Conservation (phyloP, 1,284 basidiomycete species). For the Apiotrichum domesticum region DNA sequence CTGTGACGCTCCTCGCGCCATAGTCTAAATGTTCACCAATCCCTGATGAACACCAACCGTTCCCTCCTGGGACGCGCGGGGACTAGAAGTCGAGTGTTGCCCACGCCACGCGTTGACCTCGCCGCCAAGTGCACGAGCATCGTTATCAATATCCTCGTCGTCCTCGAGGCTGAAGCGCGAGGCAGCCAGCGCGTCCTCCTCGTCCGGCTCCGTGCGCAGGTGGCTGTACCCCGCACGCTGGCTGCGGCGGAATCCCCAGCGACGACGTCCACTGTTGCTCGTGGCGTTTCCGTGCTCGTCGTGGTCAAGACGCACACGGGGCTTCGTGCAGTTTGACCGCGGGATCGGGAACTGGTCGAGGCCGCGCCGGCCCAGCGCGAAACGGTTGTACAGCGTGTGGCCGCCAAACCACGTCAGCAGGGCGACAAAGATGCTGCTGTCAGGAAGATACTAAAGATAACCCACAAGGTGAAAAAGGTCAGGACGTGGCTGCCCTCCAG, state of each 20-base stretch:
- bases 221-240: constrained; percentile 30
- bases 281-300: background rate
- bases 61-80: constrained; percentile 2
- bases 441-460: background rate
- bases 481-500: constrained; percentile 32
- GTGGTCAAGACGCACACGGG: background rate
- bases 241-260: constrained; percentile 20
- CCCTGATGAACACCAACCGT: constrained; percentile 32
- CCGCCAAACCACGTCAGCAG: constrained; percentile 42
- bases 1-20: too few relatives aligned
- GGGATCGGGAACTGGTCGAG: constrained; percentile 38
- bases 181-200: constrained; percentile 54
- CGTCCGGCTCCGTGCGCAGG: constrained; percentile 43
- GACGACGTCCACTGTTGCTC: background rate
- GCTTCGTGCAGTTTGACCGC: constrained; percentile 1
- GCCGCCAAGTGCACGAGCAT: constrained; percentile 19
- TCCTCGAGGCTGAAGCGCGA: constrained; percentile 43
- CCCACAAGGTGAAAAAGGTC: constrained; percentile 40
- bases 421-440: constrained; percentile 34
- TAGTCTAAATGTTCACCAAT: constrained; percentile 30
- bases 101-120: constrained; percentile 37
- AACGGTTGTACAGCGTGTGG: constrained; percentile 44
- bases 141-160: constrained; percentile 34
- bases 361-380: constrained; percentile 39
- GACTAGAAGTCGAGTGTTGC: background rate